Conservation (phyloP, 148 eudicot species). For the Vaccinium corymbosum region DNA sequence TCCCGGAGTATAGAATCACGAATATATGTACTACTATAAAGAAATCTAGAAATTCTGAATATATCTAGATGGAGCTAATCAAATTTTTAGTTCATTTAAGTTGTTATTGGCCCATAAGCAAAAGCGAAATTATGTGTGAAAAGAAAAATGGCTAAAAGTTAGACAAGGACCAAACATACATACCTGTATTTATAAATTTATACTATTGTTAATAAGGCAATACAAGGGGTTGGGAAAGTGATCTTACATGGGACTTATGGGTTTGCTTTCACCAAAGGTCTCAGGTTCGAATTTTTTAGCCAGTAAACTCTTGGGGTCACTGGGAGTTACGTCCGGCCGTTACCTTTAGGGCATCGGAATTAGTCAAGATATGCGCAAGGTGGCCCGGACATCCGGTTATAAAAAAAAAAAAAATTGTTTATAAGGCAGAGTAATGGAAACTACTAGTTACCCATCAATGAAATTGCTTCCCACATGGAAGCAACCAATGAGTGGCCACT, state of each 20-base stretch:
- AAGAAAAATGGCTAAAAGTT: background rate
- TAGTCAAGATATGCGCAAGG: too few species aligned
- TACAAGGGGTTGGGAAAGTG: too few species aligned
- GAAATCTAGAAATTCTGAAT: background rate
- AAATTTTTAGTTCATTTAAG: background rate
- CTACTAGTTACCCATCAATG: conserved; percentile 9
- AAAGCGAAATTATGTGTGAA: background rate
- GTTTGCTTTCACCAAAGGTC: too few species aligned
- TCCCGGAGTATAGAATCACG: background rate
- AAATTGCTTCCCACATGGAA: conserved; percentile 31
- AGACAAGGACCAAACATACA: background rate
- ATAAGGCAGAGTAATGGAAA: background rate
- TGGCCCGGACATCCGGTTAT: too few species aligned
- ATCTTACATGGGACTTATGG: too few species aligned
- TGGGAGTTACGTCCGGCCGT: too few species aligned
- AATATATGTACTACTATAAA: background rate
- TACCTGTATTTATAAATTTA: background rate
- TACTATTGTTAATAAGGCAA: too few species aligned
- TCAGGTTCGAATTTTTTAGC: too few species aligned
- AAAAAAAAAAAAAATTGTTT: too few species aligned
- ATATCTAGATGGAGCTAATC: background rate
- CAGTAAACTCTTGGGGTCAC: too few species aligned
- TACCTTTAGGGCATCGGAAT: too few species aligned
- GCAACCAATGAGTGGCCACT: conserved; percentile 19
- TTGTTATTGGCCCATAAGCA: background rate